phyloP scores from a whole-genome alignment of 495 filamentous ascomycete species.

The Lepraria neglecta region DNA sequence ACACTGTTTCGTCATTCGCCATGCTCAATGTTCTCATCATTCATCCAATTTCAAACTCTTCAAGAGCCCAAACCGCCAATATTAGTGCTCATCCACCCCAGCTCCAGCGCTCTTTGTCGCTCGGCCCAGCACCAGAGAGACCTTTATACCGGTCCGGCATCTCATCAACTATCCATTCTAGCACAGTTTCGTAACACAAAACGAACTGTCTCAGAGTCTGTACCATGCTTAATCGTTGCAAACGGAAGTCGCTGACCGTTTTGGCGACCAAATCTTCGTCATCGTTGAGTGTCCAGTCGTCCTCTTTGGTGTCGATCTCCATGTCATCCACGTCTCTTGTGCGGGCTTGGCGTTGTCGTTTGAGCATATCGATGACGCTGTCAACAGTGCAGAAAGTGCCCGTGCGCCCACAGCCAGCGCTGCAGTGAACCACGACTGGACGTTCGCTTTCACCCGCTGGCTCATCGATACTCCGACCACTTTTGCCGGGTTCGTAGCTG shows the following conservation, averaged over 20 bases:
- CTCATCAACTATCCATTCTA: slow-evolving; percentile 73
- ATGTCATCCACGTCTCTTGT: slow-evolving; percentile 33
- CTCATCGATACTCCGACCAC: slow-evolving; percentile 34
- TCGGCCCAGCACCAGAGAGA: not conserved
- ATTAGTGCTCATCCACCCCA: slow-evolving; percentile 5
- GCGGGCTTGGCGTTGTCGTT: slow-evolving; percentile 54
- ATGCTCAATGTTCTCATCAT: no score
- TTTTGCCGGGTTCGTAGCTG: slow-evolving; percentile 31
- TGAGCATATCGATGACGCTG: slow-evolving; percentile 87
- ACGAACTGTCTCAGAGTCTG: slow-evolving; percentile 93
- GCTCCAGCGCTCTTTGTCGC: slow-evolving; percentile 19
- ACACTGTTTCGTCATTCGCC: no score
- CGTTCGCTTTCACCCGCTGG: slow-evolving; percentile 52
- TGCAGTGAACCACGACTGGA: slow-evolving; percentile 89
- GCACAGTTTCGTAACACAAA: slow-evolving; percentile 88
- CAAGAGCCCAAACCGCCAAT: no score
- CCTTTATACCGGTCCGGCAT: slow-evolving; percentile 25
- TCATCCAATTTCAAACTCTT: no score
- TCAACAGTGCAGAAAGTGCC: slow-evolving; percentile 96
- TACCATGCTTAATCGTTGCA: slow-evolving; percentile 90
- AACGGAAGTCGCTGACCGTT: slow-evolving; percentile 83
- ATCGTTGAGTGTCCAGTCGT: slow-evolving; percentile 49
- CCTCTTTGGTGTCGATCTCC: slow-evolving; percentile 45
- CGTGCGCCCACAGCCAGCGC: slow-evolving; percentile 89
- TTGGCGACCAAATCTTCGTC: slow-evolving; percentile 71